Base-by-base conservation (phyloP, 2,329 filamentous ascomycete genomes). In the Diaporthe eres region DNA sequence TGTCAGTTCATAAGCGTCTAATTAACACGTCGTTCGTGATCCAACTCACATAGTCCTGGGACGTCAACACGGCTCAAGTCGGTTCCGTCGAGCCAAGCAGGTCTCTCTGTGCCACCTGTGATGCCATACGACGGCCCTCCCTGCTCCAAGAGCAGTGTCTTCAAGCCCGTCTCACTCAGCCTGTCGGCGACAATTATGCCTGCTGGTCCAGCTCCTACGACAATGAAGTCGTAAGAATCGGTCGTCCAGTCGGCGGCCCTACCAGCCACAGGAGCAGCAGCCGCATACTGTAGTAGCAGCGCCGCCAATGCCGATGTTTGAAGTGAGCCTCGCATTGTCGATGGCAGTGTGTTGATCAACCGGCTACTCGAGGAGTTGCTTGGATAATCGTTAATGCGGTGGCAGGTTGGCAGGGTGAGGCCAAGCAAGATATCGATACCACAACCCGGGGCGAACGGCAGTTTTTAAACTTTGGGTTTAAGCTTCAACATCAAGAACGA, bases 21-120 rank as follows among this genome's bases (percentile, higher is more conserved):
- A 25, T 25, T 25, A 3, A 17, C 4, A 13, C 19, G 34, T 42
- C 19, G 17, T 12, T 13, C 15, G 19, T 51, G n/a, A 53, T 9
- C 12, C 1, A 22, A 81, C 79, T 93, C 93, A 84, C 91, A 92
- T 74, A 92, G 87, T 77, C 91, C 91, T 2, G 91, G 91, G 17
- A 93, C 88, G 80, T 93, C 91, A 79, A 93, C 92, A 74, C 91
- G 90, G 34, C 90, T 92, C 44, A 93, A 79, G 60, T 89, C 88
- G 39, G 88, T 89, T 34, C 87, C 89, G 51, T 87, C 82, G 13
- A 90, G 85, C 92, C 92, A 93, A 2, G 82, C 84, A 3, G 90
- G 90, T 73, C 86, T 87, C 81, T 91, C 86, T 34, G 83, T 88
- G 6, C 91, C 91, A 55, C 90, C 90, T 83, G 90, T 92, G 79